These are phyloP conservation scores for Trapa bicornis DNA, from an alignment of 345 rosid genomes.

Conservation along the genomic window DNA sequence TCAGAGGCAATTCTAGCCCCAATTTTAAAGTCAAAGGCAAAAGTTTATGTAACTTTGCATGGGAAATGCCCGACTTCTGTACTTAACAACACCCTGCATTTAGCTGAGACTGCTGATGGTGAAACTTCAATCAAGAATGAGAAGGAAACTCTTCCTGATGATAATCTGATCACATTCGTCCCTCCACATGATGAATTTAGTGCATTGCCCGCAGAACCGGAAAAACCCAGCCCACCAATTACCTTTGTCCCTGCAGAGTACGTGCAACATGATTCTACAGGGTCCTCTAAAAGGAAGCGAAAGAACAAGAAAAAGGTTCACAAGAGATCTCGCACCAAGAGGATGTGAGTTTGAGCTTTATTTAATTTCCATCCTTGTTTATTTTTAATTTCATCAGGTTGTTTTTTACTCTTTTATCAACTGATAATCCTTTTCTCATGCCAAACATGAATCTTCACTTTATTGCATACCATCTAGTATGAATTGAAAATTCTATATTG, in stretches of 20 bases:
- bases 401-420: background rate
- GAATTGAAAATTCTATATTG: no score
- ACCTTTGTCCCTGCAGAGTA: conserved; percentile 11
- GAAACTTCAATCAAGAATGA: background rate
- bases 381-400: background rate
- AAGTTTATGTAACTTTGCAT: conserved; percentile 15
- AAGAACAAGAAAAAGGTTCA: conserved; percentile 10
- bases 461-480: no score
- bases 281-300: conserved; percentile 5
- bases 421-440: background rate
- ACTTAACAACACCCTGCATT: background rate
- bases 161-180: conserved; percentile 9
- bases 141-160: conserved; percentile 6
- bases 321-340: conserved; percentile 5
- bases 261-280: conserved; percentile 3
- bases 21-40: conserved; percentile 27
- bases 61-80: conserved; percentile 7
- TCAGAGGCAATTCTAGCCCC: conserved; percentile 13
- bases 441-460: no score
- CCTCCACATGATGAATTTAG: background rate
- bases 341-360: background rate
- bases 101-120: background rate
- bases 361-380: background rate
- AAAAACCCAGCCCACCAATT: conserved; percentile 14
- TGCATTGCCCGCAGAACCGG: background rate